Conservation (phyloP, 2,329 filamentous ascomycete species). For the Tolypocladium endophyticum region DNA sequence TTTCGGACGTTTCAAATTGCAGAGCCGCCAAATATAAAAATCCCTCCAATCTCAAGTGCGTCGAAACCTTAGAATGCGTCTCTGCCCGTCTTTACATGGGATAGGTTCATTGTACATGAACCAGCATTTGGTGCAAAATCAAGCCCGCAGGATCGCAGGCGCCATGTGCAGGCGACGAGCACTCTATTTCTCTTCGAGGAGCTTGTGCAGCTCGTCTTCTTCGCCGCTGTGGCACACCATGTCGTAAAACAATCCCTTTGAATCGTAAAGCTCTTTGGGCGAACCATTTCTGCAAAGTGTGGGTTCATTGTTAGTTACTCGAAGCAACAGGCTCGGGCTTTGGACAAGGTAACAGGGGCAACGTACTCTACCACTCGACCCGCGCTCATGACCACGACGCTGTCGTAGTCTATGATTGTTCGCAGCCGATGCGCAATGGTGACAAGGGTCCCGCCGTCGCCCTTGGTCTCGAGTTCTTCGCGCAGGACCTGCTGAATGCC, state of each 20-base stretch:
- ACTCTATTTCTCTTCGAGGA: constrained; percentile 14
- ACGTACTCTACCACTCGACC: constrained; percentile 42
- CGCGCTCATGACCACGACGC: constrained; percentile 44
- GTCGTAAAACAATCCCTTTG: constrained; percentile 37
- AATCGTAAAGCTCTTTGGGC: constrained; percentile 34
- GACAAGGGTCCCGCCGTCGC: constrained; percentile 39
- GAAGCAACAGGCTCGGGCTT: not conserved
- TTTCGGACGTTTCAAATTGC: not conserved
- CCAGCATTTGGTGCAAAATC: not conserved
- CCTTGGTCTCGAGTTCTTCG: constrained; percentile 32
- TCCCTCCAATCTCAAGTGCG: not conserved
- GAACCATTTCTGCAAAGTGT: constrained; percentile 27
- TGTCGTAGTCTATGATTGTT: constrained; percentile 51
- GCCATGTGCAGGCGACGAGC: not conserved
- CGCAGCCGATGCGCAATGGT: constrained; percentile 47
- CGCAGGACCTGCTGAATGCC: constrained; percentile 44
- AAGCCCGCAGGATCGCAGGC: not conserved
- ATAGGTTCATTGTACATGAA: not conserved
- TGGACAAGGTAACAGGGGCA: not conserved
- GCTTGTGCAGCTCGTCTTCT: constrained; percentile 30
- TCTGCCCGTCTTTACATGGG: not conserved
- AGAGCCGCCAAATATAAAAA: not conserved
- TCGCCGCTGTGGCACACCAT: constrained; percentile 47
- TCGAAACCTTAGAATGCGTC: not conserved
- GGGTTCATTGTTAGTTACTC: not conserved